A percentile compares a stretch with the other conserved stretches of the same genome.
These are phyloP conservation scores for Bipolaris sorokiniana DNA, from an alignment of 2,329 filamentous ascomycete genomes.

Conservation along the genomic window DNA sequence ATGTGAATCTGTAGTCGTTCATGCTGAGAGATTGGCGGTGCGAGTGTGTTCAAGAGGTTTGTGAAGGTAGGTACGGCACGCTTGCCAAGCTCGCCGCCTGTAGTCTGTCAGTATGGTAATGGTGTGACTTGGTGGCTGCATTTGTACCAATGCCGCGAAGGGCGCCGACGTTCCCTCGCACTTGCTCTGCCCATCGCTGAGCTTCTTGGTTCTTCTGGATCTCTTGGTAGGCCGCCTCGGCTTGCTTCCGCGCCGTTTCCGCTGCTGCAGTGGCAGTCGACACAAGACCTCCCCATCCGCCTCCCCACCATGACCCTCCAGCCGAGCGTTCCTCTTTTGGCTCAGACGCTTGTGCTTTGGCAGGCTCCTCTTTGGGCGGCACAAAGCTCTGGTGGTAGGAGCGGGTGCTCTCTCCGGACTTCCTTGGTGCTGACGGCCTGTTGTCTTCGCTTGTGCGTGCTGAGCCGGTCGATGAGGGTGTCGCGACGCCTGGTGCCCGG, in stretches of 20 bases:
- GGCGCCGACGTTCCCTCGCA: constrained; percentile 84
- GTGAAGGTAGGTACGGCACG: constrained; percentile 94
- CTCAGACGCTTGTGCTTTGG: constrained; percentile 56
- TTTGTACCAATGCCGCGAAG: constrained; percentile 73
- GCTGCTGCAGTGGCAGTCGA: constrained; percentile 83
- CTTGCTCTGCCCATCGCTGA: constrained; percentile 93
- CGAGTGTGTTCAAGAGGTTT: constrained; percentile 91
- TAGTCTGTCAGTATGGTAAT: constrained; percentile 19
- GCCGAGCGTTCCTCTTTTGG: constrained; percentile 55
- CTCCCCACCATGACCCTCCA: constrained; percentile 65
- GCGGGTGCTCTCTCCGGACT: constrained; percentile 77
- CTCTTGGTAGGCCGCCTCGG: constrained; percentile 90
- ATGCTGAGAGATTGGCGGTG: constrained; percentile 94
- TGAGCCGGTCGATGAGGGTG: constrained; percentile 49
- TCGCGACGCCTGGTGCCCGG: constrained; percentile 41
- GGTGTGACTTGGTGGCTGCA: not conserved
- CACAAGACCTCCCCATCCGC: constrained; percentile 77
- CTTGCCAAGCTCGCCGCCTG: constrained; percentile 73
- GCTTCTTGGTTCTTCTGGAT: constrained; percentile 97
- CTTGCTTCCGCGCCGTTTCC: constrained; percentile 84
- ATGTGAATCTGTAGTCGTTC: constrained; percentile 97
- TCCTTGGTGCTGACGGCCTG: constrained; percentile 62
- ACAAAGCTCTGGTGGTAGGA: constrained; percentile 76
- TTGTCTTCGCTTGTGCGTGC: constrained; percentile 68
- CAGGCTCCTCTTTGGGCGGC: constrained; percentile 59